phyloP scores from a whole-genome alignment of 345 rosid genomes.

The Microcos paniculata region DNA sequence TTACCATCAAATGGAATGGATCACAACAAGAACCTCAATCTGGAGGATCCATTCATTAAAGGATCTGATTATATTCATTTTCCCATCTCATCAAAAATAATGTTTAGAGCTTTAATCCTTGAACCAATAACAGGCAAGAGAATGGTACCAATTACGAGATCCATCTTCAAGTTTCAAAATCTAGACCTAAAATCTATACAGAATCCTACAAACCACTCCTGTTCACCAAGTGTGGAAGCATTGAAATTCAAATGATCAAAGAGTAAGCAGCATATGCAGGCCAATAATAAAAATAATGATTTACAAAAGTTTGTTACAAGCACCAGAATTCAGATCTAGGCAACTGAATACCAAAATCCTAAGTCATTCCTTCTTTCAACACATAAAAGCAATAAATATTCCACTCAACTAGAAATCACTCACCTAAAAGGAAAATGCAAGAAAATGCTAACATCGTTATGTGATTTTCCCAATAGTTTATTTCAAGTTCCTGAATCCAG shows the following conservation, averaged over 20 bases:
- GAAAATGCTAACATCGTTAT: neutral
- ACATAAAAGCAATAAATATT: neutral
- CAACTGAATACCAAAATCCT: neutral
- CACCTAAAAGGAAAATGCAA: neutral
- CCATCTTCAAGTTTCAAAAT: neutral
- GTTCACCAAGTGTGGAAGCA: neutral
- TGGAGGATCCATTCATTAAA: neutral
- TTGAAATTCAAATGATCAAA: neutral
- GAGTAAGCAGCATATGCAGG: neutral
- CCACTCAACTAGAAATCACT: neutral
- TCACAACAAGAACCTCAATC: neutral
- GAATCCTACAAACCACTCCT: neutral
- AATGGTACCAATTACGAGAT: neutral
- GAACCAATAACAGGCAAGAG: neutral
- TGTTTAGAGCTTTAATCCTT: neutral
- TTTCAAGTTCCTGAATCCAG: neutral
- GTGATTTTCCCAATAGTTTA: neutral
- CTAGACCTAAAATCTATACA: neutral
- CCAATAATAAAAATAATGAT: neutral
- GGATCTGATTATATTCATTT: constrained; percentile 7
- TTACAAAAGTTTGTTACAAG: neutral
- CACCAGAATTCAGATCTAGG: neutral
- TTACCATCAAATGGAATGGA: neutral
- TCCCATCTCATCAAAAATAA: neutral
- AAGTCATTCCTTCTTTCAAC: neutral